Evolutionary conservation across 305 asterid genomes (phyloP), one percentile per base, ranked within the genome.

Genomic region (Solanum hybrid): DNA sequence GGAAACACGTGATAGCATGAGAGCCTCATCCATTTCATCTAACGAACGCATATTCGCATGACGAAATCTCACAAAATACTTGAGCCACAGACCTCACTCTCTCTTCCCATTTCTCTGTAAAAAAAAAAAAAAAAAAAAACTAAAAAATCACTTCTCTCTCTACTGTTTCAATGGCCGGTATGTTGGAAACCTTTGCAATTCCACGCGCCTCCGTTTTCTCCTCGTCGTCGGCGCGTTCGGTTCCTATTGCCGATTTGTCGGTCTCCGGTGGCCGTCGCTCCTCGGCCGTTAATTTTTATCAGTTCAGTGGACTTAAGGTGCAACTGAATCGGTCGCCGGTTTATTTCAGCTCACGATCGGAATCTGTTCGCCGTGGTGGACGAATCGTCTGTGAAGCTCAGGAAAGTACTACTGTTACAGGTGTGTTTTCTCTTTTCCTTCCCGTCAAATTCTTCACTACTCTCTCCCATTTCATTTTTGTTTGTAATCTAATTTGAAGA

Each of bases 361-460:
- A 88, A 87, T 84, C 91, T 83, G 91, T 88, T 83, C 92, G 88
- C 88, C 92, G 94, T 74, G 94, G 93, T 36, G 84, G 91, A 77
- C 90, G 92, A 86, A 92, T 96, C 89, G 94, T 94, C 22, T 96
- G 99, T 94, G 98, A 96, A 88, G 98, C 99, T 5, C 97, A 93
- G 93, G 93, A 95, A 7, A 42, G 57, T 42, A 92, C 97, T 18
- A 93, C 98, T n/a, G 90, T 93, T 34, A 91, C 90, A 92, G 97
- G 99, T 96, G 11, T 10, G 22, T 29, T 39, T 3, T 24, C n/a
- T 80, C 8, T 81, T 29, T 12, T 80, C 12, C 11, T 37, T 35
- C 9, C 51, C 42, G 2, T 35, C 37, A 35, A 35, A 35, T 34
- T 34, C 36, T 14, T 51, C 7, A 46, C 29, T 64, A n/a, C 5